Evolutionary conservation across 148 eudicot genomes (phyloP).

Genomic region (Mesembryanthemum crystallinum): DNA sequence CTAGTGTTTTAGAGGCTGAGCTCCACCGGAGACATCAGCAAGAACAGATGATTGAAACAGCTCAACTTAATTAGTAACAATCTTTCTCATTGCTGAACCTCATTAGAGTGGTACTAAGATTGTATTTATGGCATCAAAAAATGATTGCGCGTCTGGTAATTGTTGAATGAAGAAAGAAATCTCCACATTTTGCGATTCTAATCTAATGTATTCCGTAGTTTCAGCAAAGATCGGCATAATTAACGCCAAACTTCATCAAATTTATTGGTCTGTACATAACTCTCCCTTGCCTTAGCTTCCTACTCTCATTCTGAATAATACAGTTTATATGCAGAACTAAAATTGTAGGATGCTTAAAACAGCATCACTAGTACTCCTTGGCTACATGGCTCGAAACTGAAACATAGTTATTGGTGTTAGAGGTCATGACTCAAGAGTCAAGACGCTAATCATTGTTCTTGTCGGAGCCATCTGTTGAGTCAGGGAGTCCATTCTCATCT

Average conservation of each 20-base stretch:
- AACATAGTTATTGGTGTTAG: neutral
- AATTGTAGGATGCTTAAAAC: neutral
- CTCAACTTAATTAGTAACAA: conserved; percentile 8
- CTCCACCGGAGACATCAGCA: conserved; percentile 50
- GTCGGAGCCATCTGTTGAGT: conserved; percentile 30
- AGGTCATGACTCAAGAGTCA: neutral
- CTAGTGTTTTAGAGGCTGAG: conserved; percentile 52
- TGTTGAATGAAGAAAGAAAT: neutral
- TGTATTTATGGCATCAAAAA: no score
- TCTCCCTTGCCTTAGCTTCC: neutral
- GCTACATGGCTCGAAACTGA: neutral
- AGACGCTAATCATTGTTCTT: conserved; percentile 23
- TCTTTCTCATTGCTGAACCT: neutral
- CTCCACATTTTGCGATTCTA: neutral
- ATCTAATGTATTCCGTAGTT: neutral
- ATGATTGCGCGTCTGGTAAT: neutral
- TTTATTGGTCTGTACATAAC: neutral
- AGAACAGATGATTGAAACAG: conserved; percentile 23
- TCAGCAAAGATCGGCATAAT: no score
- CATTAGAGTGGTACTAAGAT: neutral
- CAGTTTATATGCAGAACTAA: neutral
- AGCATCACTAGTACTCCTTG: neutral
- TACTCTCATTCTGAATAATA: neutral
- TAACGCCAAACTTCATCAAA: no score
- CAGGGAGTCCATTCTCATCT: conserved; percentile 26